Evolutionary conservation across 2,329 filamentous ascomycete genomes (phyloP), one percentile per base, ranked within the genome.

Genomic region (Fusarium sterilihyphosum): DNA sequence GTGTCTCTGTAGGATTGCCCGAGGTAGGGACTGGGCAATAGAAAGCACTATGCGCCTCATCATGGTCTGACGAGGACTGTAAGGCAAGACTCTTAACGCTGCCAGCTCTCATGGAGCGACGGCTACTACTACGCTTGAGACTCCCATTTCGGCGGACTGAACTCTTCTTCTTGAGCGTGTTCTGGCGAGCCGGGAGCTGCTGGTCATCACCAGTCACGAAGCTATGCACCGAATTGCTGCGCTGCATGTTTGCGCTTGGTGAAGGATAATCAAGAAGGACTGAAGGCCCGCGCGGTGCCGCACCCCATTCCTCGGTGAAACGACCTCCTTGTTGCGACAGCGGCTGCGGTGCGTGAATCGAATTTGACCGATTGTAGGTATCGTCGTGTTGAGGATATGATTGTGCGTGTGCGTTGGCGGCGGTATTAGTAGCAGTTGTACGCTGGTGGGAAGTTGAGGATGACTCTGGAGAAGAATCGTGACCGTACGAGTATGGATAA

Each of bases 131-230:
- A 77, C 95, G 92, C 82, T 92, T 93, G 75, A 98, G 80, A 80
- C 94, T 97, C 44, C 87, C 89, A 69, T 88, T 91, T 78, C 93
- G 90, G 75, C 92, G 92, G 67, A 98, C 81, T 16, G 95, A 97
- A 31, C 86, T 86, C 83, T 94, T 96, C 87, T 98, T 98, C 86
- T 94, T 96, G 77, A 98, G 87, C 0, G 95, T 98, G 68, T 94
- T 94, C 56, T 84, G 84, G 47, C 88, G 83, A 57, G 84, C 83
- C 35, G 88, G 82, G 46, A 84, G 80, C 53, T 82, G 81, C 44
- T 78, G 76, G 70, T 84, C 83, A 66, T 88, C 84, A 82, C 88
- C 79, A 78, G 86, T 78, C 76, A 86, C 81, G 79, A 84, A 88
- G 77, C 87, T 89, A 64, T 87, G 87, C 70, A 88, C 86, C 18